phyloP scores from a whole-genome alignment of 2,329 filamentous ascomycete species.

The Fusarium secorum region DNA sequence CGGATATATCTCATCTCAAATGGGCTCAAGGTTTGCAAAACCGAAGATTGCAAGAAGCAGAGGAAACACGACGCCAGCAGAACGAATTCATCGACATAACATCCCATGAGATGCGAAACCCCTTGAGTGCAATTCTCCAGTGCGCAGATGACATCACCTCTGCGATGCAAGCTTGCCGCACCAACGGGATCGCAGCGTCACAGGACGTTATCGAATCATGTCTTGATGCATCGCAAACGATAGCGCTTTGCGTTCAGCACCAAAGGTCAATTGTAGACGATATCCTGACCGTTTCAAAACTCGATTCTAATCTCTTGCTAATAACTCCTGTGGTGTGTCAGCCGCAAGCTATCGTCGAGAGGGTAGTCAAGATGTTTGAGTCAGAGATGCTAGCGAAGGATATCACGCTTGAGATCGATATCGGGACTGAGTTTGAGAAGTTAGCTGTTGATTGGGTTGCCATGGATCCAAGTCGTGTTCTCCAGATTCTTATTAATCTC shows the following conservation, averaged over 20 bases:
- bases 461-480: constrained; percentile 74
- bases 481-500: constrained; percentile 82
- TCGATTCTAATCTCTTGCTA: constrained; percentile 75
- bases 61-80: constrained; percentile 56
- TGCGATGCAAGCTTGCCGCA: constrained; percentile 43
- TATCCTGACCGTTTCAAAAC: constrained; percentile 74
- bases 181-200: background rate
- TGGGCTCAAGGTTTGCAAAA: constrained; percentile 52
- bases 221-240: constrained; percentile 76
- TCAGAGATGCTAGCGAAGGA: constrained; percentile 72
- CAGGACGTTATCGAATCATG: constrained; percentile 61
- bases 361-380: constrained; percentile 77
- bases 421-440: constrained; percentile 64
- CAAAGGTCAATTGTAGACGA: constrained; percentile 80
- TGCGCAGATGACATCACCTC: constrained; percentile 73
- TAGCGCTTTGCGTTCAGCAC: constrained; percentile 77
- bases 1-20: constrained; percentile 55
- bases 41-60: constrained; percentile 47
- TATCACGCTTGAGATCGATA: constrained; percentile 68
- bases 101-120: constrained; percentile 75
- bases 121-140: constrained; percentile 73
- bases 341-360: constrained; percentile 68
- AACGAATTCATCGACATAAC: constrained; percentile 77
- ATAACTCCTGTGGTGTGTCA: constrained; percentile 74
- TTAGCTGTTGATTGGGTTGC: constrained; percentile 69